phyloP scores from a whole-genome alignment of 2,329 filamentous ascomycete genomes.

The Aspergillus alliaceus region DNA sequence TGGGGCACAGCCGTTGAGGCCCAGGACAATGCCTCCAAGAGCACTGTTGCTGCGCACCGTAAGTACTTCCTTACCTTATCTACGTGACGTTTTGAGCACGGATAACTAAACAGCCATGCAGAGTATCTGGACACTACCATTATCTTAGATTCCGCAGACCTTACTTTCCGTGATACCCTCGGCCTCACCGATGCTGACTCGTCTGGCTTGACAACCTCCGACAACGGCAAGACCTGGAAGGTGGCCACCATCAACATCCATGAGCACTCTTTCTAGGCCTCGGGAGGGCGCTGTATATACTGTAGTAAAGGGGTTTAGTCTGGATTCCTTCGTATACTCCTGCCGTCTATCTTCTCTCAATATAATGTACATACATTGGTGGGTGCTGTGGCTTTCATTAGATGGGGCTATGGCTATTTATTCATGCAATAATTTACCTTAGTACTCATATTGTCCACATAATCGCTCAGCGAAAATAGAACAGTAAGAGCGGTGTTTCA shows the following conservation, averaged over 20 bases:
- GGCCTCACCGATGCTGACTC: constrained; percentile 27
- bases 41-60: constrained; percentile 30
- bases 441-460: background rate
- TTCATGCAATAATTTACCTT: background rate
- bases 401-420: background rate
- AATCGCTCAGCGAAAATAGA: no score
- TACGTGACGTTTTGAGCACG: background rate
- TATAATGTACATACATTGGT: background rate
- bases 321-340: background rate
- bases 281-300: background rate
- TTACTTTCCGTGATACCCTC: constrained; percentile 27
- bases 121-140: constrained; percentile 32
- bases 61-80: constrained; percentile 11
- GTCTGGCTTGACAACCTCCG: constrained; percentile 24
- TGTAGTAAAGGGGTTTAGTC: background rate
- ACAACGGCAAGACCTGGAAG: constrained; percentile 28
- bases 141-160: constrained; percentile 28
- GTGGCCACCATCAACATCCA: constrained; percentile 30
- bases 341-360: background rate
- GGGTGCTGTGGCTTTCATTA: background rate
- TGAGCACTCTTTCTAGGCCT: constrained; percentile 22
- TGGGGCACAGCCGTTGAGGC: constrained; percentile 36
- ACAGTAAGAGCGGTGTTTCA: no score
- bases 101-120: constrained; percentile 4
- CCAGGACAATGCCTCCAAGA: constrained; percentile 28